Percentiles rank a stretch among this genome's conserved stretches.
These are phyloP conservation scores for Talaromyces proteolyticus DNA, from an alignment of 495 filamentous ascomycete species.

Conservation along the genomic window DNA sequence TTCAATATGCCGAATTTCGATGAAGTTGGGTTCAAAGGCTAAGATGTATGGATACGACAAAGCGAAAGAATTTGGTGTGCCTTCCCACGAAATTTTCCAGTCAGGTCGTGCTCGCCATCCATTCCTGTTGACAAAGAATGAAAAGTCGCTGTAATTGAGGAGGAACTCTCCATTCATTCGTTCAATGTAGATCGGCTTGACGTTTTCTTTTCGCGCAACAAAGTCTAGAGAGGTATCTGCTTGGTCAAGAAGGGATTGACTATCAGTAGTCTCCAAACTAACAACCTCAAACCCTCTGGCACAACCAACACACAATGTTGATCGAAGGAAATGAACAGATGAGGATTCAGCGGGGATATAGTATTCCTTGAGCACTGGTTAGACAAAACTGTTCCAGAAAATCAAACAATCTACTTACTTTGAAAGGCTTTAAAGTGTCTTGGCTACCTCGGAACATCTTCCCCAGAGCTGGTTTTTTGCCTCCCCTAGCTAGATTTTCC, in stretches of 20 bases:
- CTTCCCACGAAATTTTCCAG: constrained; percentile 98
- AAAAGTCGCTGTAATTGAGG: constrained; percentile 96
- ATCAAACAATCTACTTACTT: constrained; percentile 39
- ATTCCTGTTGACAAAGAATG: constrained; percentile 98
- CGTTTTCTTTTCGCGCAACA: constrained; percentile 84
- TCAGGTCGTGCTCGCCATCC: constrained; percentile 94
- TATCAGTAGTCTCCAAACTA: constrained; percentile 92
- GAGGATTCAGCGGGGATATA: constrained; percentile 96
- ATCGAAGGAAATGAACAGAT: constrained; percentile 94
- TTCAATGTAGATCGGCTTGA: constrained; percentile 97
- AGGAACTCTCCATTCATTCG: constrained; percentile 94
- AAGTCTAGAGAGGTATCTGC: constrained; percentile 98
- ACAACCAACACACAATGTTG: constrained; percentile 94
- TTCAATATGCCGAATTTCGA: constrained; percentile 93
- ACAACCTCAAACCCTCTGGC: constrained; percentile 96
- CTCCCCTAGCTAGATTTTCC: constrained; percentile 79
- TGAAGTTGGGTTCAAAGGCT: constrained; percentile 97
- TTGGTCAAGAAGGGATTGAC: constrained; percentile 93
- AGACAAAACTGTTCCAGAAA: too few relatives aligned
- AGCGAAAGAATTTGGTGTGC: constrained; percentile 83
- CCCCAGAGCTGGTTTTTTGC: constrained; percentile 85
- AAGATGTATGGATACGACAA: constrained; percentile 93
- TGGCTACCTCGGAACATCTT: constrained; percentile 93
- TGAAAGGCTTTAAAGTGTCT: constrained; percentile 92
- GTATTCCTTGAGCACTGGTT: too few relatives aligned